These are phyloP conservation scores for Vanrija humicola DNA, from an alignment of 1,284 basidiomycete genomes.

Conservation along the genomic window DNA sequence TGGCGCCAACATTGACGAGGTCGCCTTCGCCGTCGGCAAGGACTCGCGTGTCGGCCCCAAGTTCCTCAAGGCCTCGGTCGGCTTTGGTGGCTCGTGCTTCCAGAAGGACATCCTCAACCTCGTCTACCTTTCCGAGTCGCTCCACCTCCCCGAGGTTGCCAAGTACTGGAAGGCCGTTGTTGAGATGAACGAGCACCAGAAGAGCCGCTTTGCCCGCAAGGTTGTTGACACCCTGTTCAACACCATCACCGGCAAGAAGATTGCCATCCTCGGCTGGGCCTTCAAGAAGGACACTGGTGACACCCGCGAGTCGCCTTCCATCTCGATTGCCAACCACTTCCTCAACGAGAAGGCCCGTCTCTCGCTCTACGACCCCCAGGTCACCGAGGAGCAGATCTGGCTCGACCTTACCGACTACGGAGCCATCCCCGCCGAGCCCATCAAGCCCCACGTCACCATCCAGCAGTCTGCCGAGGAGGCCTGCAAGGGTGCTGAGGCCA, in stretches of 20 bases:
- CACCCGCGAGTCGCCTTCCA: conserved; percentile 95
- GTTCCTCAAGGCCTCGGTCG: conserved; percentile 74
- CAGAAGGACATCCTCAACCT: conserved; percentile 99
- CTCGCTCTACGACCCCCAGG: conserved; percentile 88
- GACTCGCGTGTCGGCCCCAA: conserved; percentile 91
- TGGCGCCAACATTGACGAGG: conserved; percentile 97
- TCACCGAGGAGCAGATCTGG: conserved; percentile 55
- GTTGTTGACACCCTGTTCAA: conserved; percentile 96
- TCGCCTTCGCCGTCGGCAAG: conserved; percentile 87
- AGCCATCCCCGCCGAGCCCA: conserved; percentile 39
- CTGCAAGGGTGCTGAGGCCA: conserved; percentile 81
- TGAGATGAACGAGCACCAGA: conserved; percentile 95
- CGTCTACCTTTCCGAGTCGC: conserved; percentile 90
- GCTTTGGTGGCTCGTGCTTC: conserved; percentile 99
- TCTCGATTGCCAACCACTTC: conserved; percentile 92
- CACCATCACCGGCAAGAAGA: conserved; percentile 74
- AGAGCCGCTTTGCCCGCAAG: conserved; percentile 78
- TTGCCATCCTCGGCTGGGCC: conserved; percentile 85
- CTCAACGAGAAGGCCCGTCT: conserved; percentile 80
- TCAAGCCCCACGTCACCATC: conserved; percentile 84
- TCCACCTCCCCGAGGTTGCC: conserved; percentile 94
- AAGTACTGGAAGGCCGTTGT: conserved; percentile 96
- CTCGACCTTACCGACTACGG: conserved; percentile 55
- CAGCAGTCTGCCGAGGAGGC: conserved; percentile 74
- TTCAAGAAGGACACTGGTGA: conserved; percentile 97